phyloP scores from a whole-genome alignment of 257 asterid genomes.

The Apocynum venetum region DNA sequence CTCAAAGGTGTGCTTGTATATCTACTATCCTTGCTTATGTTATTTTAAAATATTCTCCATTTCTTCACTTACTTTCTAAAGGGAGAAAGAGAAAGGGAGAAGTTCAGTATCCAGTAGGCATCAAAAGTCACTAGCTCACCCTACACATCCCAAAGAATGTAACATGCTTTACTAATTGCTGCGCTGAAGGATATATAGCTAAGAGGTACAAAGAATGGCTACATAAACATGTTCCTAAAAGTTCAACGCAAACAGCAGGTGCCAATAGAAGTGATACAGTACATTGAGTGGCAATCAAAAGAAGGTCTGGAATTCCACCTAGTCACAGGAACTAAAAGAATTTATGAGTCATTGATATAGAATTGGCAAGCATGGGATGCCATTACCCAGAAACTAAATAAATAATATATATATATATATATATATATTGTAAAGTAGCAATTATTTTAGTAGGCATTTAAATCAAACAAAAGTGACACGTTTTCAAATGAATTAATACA shows the following conservation, averaged over 20 bases:
- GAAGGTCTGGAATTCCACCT: neutral
- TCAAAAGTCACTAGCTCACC: neutral
- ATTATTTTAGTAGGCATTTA: neutral
- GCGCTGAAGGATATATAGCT: neutral
- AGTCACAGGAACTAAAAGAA: neutral
- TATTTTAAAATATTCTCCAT: neutral
- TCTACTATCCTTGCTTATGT: neutral
- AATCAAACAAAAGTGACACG: neutral
- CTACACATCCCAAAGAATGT: neutral
- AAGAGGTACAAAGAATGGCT: neutral
- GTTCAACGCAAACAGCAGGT: neutral
- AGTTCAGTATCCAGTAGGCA: neutral
- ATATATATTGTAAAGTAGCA: neutral
- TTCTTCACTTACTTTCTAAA: neutral
- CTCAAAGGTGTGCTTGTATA: neutral
- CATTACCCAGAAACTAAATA: neutral
- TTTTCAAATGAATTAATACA: neutral
- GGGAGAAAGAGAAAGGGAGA: neutral
- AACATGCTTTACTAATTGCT: neutral
- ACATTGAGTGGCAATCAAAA: neutral
- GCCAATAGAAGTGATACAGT: neutral
- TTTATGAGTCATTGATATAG: neutral
- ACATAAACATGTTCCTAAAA: neutral
- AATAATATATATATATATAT: neutral
- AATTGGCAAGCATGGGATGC: neutral